Evolutionary conservation across 306 rosid genomes (phyloP), one percentile per base, ranked within the genome.

Genomic region (Malus domestica): DNA sequence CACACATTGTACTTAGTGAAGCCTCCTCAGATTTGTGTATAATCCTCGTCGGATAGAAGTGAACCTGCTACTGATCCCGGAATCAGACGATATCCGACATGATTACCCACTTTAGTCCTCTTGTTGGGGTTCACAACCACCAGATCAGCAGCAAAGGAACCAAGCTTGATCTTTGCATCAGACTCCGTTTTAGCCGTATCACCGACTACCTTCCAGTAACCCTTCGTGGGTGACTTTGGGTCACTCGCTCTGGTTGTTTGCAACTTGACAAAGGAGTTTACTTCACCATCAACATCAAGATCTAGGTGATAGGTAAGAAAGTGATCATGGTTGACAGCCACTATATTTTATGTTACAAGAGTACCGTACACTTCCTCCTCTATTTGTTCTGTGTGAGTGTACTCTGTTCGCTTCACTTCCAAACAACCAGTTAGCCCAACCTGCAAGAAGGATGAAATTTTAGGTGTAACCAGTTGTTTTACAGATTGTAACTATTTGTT

Each of bases 321-420:
- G 73, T 91, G 97, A 23, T 91, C 97, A 32, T 91, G 95, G 85
- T 76, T 80, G 2, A 87, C 84, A 2, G 82, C 95, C 8, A 91
- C 57, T 23, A 83, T 85, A 58, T 88, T 69, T 10, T 74, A 87
- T 30, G 90, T 71, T 0, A 91, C 76, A 65, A 86, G 14, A 1
- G 80, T 63, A 6, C 97, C 97, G 45, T 80, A 80, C 1, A 77
- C 70, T 1, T 86, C 86, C n/a, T 64, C 77, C 14, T 88, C 80
- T 29, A 83, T 81, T 23, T 88, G 76, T 1, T 86, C 61, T 51
- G 14, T 79, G 76, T 82, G 85, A n/a, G 80, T 85, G 7, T 83
- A 72, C 11, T 57, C 76, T 19, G 71, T 86, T 73, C 79, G 86
- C 45, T 9, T 40, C 45, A 33, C 80, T 68, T 81, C 72, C 85